phyloP scores from a whole-genome alignment of 2,329 filamentous ascomycete genomes.

The Escovopsis weberi region DNA sequence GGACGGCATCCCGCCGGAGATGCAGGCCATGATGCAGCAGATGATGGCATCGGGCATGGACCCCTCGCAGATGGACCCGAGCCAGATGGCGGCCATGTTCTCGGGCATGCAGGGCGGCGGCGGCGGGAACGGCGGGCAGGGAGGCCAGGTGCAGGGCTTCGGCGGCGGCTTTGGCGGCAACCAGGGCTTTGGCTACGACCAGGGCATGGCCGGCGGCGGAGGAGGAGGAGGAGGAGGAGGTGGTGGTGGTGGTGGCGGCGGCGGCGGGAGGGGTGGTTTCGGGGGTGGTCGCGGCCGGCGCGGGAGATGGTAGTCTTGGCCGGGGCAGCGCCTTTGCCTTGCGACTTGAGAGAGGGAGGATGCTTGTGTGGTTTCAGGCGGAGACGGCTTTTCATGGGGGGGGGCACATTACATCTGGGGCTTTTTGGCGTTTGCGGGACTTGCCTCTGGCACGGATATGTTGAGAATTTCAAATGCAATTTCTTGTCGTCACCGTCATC shows the following conservation, averaged over 20 bases:
- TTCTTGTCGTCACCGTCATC: too few species aligned
- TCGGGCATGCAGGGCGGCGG: slow-evolving; percentile 37
- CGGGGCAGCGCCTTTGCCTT: too few species aligned
- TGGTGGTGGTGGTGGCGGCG: slow-evolving; percentile 19
- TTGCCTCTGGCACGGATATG: background rate
- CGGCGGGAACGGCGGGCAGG: slow-evolving; percentile 29
- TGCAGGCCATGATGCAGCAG: slow-evolving; percentile 56
- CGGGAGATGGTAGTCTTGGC: slow-evolving; percentile 13
- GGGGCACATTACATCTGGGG: too few species aligned
- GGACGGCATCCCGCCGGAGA: slow-evolving; percentile 51
- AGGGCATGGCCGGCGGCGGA: slow-evolving; percentile 29
- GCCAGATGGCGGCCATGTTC: slow-evolving; percentile 44
- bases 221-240: too few species aligned
- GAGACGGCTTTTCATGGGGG: too few species aligned
- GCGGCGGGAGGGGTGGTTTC: slow-evolving; percentile 14
- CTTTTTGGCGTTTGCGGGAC: too few species aligned
- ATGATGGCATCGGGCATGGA: slow-evolving; percentile 54
- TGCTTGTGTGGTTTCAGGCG: too few species aligned
- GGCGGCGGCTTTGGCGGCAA: slow-evolving; percentile 37
- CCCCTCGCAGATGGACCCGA: slow-evolving; percentile 50
- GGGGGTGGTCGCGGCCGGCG: slow-evolving; percentile 17
- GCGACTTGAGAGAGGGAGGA: too few species aligned
- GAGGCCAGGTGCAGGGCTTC: slow-evolving; percentile 36
- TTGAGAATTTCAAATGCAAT: too few species aligned
- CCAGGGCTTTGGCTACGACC: slow-evolving; percentile 37